Conservation (phyloP, 2,329 filamentous ascomycete genomes). For the Aureobasidium lini region DNA sequence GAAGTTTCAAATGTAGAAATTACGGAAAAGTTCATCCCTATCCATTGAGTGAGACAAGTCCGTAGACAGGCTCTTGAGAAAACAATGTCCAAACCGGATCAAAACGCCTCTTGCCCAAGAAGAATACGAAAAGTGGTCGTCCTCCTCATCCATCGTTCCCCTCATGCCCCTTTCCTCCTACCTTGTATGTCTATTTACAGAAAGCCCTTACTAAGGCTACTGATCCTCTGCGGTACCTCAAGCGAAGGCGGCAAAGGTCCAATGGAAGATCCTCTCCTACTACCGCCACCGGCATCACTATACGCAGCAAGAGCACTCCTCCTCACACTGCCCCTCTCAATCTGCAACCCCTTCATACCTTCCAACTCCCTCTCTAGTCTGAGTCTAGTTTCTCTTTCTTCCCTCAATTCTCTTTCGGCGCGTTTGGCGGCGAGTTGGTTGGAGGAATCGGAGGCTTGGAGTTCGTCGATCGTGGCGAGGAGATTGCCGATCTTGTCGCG, state of each 20-base stretch:
- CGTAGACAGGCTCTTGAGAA: no score
- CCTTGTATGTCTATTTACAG: constrained; percentile 31
- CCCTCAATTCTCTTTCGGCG: constrained; percentile 80
- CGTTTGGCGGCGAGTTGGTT: constrained; percentile 75
- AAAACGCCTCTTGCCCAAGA: background rate
- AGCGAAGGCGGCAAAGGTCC: constrained; percentile 28
- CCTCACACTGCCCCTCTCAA: constrained; percentile 47
- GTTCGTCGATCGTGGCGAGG: constrained; percentile 83
- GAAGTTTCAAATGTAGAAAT: no score
- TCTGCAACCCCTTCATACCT: constrained; percentile 64
- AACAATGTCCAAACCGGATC: background rate
- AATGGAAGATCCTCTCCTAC: constrained; percentile 37
- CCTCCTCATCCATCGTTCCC: background rate
- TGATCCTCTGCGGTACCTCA: constrained; percentile 32
- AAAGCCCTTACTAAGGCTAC: constrained; percentile 44
- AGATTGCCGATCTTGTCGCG: constrained; percentile 89
- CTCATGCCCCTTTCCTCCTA: background rate
- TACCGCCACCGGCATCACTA: constrained; percentile 38
- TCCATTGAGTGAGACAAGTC: no score
- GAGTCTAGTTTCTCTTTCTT: constrained; percentile 75
- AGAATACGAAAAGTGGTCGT: background rate
- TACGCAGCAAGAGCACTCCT: constrained; percentile 27
- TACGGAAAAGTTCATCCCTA: no score
- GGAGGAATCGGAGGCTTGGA: constrained; percentile 78
- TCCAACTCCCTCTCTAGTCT: constrained; percentile 85